A percentile compares a stretch with the other conserved stretches of the same genome.
These are phyloP conservation scores for Sugiyamaella smithiae DNA, from an alignment of 805 yeast species.

Conservation along the genomic window DNA sequence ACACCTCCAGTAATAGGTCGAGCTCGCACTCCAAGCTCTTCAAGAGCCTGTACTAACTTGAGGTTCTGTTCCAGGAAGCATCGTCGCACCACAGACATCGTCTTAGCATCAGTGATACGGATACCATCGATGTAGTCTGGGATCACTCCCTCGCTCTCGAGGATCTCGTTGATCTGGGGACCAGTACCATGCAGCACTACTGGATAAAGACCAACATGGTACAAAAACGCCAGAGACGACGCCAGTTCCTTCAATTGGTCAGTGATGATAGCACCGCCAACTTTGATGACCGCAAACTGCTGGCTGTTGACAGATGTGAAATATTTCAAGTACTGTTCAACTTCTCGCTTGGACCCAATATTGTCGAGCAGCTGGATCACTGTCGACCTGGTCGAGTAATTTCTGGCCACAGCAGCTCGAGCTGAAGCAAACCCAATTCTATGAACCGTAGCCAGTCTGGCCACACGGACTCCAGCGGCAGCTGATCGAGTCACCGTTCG, in stretches of 20 bases:
- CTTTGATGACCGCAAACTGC: constrained; percentile 97
- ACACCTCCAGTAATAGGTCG: constrained; percentile 99
- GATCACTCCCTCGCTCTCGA: constrained; percentile 91
- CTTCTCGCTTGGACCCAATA: constrained; percentile 96
- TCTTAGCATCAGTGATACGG: constrained; percentile 88
- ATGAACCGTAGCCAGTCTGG: constrained; percentile 1
- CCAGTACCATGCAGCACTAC: constrained; percentile 98
- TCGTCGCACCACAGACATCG: constrained; percentile 94
- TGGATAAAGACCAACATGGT: constrained; percentile 96
- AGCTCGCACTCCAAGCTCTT: constrained; percentile 95
- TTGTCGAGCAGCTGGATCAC: constrained; percentile 93
- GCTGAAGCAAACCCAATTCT: background rate
- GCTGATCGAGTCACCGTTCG: constrained; percentile 5
- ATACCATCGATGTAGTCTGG: constrained; percentile 97
- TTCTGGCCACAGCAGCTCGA: background rate
- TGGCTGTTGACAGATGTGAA: constrained; percentile 85
- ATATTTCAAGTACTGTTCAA: constrained; percentile 93
- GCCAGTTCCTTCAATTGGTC: constrained; percentile 92
- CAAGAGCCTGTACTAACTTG: constrained; percentile 91
- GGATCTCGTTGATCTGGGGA: constrained; percentile 92
- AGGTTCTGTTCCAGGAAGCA: constrained; percentile 95
- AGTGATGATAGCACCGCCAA: constrained; percentile 98
- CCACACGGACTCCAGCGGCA: background rate
- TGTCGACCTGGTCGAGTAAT: constrained; percentile 72
- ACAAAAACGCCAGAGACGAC: constrained; percentile 89